phyloP scores from a whole-genome alignment of 371 early-diverging fungal species.

The Phascolomyces articulosus region DNA sequence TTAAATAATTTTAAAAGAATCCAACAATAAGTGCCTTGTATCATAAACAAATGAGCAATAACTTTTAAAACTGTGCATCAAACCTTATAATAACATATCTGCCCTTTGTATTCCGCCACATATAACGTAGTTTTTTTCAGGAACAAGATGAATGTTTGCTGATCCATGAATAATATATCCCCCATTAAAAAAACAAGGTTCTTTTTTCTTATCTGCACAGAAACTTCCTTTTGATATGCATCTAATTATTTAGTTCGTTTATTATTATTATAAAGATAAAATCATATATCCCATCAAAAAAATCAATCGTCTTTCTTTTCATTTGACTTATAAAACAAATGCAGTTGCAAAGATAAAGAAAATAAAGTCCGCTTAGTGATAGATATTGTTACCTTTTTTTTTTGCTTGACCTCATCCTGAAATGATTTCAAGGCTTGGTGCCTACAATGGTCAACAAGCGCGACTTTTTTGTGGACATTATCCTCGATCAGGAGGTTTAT shows the following conservation, averaged over 20 bases:
- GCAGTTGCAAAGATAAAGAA: not conserved
- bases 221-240: not conserved
- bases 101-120: no score
- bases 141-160: no score
- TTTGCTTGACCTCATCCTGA: not conserved
- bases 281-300: no score
- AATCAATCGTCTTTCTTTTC: no score
- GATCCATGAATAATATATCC: no score
- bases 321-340: no score
- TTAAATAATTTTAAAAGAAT: not conserved
- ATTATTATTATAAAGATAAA: not conserved
- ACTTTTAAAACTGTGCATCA: no score
- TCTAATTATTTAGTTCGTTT: not conserved
- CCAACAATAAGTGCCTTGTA: not conserved
- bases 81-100: no score
- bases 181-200: no score
- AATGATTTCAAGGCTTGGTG: not conserved
- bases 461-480: not conserved
- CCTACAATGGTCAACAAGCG: not conserved
- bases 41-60: not conserved
- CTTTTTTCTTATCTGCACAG: not conserved
- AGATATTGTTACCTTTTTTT: not conserved
- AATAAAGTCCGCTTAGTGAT: not conserved
- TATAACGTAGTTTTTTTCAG: no score
- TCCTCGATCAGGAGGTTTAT: not conserved